These are phyloP conservation scores for Dipteronia sinensis DNA, from an alignment of 345 rosid genomes.

Conservation along the genomic window DNA sequence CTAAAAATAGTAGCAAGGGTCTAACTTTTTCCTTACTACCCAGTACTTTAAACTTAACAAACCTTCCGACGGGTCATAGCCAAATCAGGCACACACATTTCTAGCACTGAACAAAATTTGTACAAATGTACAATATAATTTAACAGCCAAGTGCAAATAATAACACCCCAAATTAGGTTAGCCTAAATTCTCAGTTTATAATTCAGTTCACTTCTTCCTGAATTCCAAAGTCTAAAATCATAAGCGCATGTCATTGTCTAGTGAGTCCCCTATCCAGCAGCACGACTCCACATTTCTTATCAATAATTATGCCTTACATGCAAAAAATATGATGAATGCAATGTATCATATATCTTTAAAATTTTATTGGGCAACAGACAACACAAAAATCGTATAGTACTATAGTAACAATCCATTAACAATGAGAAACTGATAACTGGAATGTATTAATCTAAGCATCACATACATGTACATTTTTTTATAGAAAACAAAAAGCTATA, in stretches of 20 bases:
- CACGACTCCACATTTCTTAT: not conserved
- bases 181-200: not conserved
- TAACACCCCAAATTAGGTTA: not conserved
- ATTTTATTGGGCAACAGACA: not conserved
- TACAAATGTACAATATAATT: not conserved
- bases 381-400: not conserved
- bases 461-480: not conserved
- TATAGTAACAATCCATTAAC: slow-evolving; percentile 4
- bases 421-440: not conserved
- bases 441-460: not conserved
- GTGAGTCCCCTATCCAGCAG: not conserved
- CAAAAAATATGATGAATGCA: not conserved
- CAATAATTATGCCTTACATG: not conserved
- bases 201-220: not conserved
- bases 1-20: not conserved
- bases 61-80: not conserved
- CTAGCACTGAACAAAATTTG: not conserved
- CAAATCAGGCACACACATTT: not conserved
- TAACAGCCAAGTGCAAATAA: not conserved
- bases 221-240: not conserved
- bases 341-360: not conserved
- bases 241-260: not conserved
- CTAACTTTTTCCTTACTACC: not conserved
- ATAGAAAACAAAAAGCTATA: not conserved
- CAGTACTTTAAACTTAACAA: not conserved